Base-by-base conservation (phyloP, 805 yeast species). In the Myxozyma kluyveri region DNA sequence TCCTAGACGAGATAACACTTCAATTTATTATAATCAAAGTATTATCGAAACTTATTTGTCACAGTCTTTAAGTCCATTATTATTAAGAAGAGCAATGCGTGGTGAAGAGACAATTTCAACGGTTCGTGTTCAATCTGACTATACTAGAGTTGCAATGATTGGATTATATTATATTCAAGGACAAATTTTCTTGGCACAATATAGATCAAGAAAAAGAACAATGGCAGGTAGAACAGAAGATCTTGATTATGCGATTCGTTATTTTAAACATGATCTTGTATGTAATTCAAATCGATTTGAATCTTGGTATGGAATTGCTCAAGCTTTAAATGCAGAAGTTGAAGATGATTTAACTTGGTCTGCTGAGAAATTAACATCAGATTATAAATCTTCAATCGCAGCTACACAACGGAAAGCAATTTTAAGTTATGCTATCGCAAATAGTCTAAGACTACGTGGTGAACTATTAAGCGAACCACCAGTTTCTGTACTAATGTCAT, bases 341-440 rank as follows among this genome's bases (percentile, higher is more conserved):
- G 97, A 91, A 59, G 96, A 89, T 66, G 96, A 88, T 57, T 69
- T 93, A 50, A 81, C 87, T n/a, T 88, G 96, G 95, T 86, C 91
- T 0, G 82, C 96, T 0, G 96, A 90, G 61, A 86, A 86, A 62
- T 69, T 88, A 33, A 83, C 83, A 46, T 63, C 74, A 0, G 93
- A 85, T 4, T 75, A 82, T 55, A 84, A 84, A 62, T 69, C 69
- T 2, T 66, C 69, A 0, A 84, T 88, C 0, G 88, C 89, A 0
- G 68, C 75, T 4, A 64, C 79, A 2, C 96, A 88, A 66, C 75
- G 84, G 27, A 47, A 38, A 21, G 60, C 59, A 0, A 67, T 91
- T 1, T 60, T 88, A 2, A 83, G 95, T 55, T 88, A 84, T 60
- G 64, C 83, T 21, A 84, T 85, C 86, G 89, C 95, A 0, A 69